Conservation (phyloP, 768 basidiomycete genomes). For the Boletus rubroflammeus region DNA sequence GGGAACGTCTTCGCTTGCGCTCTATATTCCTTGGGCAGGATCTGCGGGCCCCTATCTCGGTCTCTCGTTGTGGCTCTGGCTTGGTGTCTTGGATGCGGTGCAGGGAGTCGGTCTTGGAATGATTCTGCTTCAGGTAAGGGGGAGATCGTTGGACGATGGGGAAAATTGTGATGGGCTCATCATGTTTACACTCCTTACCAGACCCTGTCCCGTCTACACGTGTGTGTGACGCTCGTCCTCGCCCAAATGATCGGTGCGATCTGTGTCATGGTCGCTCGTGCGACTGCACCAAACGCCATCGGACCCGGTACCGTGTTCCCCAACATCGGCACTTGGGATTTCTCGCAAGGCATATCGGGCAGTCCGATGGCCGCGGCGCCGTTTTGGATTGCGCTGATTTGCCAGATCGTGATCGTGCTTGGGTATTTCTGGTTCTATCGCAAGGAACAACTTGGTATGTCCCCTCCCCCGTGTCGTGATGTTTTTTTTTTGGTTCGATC, state of each 20-base stretch:
- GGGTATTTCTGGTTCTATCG: slow-evolving; percentile 98
- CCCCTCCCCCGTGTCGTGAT: not conserved
- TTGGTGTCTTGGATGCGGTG: slow-evolving; percentile 89
- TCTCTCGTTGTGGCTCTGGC: slow-evolving; percentile 89
- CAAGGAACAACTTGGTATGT: slow-evolving; percentile 83
- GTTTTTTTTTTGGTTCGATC: too few species aligned
- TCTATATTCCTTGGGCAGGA: slow-evolving; percentile 95
- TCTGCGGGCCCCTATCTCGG: slow-evolving; percentile 83
- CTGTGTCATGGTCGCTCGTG: slow-evolving; percentile 91
- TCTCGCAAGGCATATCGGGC: slow-evolving; percentile 62
- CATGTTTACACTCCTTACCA: slow-evolving; percentile 8
- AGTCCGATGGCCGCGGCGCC: slow-evolving; percentile 81
- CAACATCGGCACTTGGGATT: slow-evolving; percentile 88
- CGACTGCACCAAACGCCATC: slow-evolving; percentile 84
- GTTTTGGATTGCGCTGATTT: slow-evolving; percentile 84
- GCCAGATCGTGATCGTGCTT: slow-evolving; percentile 79
- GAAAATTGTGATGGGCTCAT: not conserved
- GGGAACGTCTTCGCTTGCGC: slow-evolving; percentile 90
- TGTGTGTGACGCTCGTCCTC: slow-evolving; percentile 88
- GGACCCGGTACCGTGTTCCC: slow-evolving; percentile 92
- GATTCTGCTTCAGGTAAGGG: slow-evolving; percentile 68
- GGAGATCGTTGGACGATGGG: not conserved
- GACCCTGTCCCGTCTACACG: slow-evolving; percentile 90
- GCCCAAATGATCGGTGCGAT: slow-evolving; percentile 87
- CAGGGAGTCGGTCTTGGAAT: slow-evolving; percentile 94